A percentile compares a stretch with the other conserved stretches of the same genome.
Evolutionary conservation across 2,329 filamentous ascomycete genomes (phyloP).

Genomic region (Talaromyces sp.): DNA sequence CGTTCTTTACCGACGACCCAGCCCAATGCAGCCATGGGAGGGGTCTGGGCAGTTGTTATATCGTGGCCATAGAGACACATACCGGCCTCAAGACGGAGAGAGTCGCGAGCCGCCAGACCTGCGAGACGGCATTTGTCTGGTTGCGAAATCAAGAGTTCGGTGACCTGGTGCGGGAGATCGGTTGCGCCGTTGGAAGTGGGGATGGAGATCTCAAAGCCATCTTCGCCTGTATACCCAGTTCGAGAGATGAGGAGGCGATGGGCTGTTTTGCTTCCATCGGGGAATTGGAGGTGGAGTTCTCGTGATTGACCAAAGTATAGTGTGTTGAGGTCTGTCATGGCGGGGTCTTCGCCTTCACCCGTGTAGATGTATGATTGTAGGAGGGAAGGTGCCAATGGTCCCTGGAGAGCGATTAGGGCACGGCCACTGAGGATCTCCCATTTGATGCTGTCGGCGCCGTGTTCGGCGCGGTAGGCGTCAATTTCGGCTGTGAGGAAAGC

Average conservation of each 20-base stretch:
- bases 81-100: constrained; percentile 87
- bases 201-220: constrained; percentile 95
- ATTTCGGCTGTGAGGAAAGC: constrained; percentile 73
- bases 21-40: constrained; percentile 63
- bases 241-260: constrained; percentile 71
- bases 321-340: constrained; percentile 57
- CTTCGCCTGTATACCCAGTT: constrained; percentile 95
- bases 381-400: constrained; percentile 70
- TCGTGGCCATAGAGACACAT: constrained; percentile 99
- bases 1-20: constrained; percentile 87
- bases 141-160: constrained; percentile 66
- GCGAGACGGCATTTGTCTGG: constrained; percentile 72
- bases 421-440: constrained; percentile 71
- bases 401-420: constrained; percentile 86
- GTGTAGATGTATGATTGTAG: constrained; percentile 63
- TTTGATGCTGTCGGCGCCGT: constrained; percentile 54
- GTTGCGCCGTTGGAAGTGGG: constrained; percentile 59
- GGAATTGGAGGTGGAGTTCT: constrained; percentile 63
- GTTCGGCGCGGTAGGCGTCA: constrained; percentile 55
- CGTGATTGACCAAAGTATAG: constrained; percentile 80
- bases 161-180: constrained; percentile 51
- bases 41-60: constrained; percentile 74
- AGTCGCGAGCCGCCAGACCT: constrained; percentile 87
- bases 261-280: constrained; percentile 51
- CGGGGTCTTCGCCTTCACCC: constrained; percentile 38